Percentiles rank a stretch among this genome's conserved stretches.
Conservation (phyloP, 2,329 filamentous ascomycete species). For the Nemania abortiva region DNA sequence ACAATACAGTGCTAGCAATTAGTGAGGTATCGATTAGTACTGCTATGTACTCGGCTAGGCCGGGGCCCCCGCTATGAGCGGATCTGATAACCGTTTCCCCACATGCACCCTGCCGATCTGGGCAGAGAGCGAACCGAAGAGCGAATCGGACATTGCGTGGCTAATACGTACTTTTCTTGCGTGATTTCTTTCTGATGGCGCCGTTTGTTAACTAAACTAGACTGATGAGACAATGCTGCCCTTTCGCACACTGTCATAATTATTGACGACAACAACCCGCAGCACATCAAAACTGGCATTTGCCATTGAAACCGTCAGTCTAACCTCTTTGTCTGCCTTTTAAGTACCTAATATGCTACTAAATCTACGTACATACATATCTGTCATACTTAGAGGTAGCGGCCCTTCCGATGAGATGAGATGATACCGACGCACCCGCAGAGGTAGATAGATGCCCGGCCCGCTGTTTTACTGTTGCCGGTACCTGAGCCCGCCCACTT, state of each 20-base stretch:
- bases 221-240: neutral
- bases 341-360: too few relatives aligned
- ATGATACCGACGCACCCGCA: neutral
- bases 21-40: slow-evolving; percentile 19
- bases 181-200: slow-evolving; percentile 25
- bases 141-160: neutral
- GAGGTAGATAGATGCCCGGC: neutral
- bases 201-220: slow-evolving; percentile 21
- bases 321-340: too few relatives aligned
- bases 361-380: too few relatives aligned
- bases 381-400: too few relatives aligned
- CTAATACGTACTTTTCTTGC: slow-evolving; percentile 20
- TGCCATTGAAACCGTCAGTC: too few relatives aligned
- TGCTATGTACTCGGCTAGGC: slow-evolving; percentile 11
- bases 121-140: slow-evolving; percentile 9
- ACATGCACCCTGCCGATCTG: slow-evolving; percentile 29
- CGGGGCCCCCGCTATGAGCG: slow-evolving; percentile 42
- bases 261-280: neutral
- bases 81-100: slow-evolving; percentile 49
- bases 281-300: neutral
- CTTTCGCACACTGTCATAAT: neutral
- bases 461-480: slow-evolving; percentile 35
- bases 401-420: neutral
- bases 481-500: slow-evolving; percentile 24
- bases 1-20: neutral